phyloP scores from a whole-genome alignment of 2,329 filamentous ascomycete genomes.

The Colletotrichum sp. region DNA sequence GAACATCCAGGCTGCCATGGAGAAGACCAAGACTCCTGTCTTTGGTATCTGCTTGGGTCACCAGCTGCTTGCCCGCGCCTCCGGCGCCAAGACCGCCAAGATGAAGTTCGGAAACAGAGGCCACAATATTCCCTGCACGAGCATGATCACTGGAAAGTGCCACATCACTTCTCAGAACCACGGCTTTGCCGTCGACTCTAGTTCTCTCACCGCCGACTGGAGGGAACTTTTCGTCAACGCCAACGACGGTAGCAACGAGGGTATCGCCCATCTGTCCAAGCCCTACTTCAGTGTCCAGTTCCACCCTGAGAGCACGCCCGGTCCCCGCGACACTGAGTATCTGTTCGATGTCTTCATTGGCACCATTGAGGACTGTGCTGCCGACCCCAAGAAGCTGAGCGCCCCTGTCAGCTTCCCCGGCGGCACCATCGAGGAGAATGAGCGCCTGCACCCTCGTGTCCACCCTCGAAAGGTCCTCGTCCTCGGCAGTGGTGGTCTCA shows the following conservation, averaged over 20 bases:
- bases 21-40: conserved; percentile 82
- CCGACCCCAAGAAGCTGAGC: conserved; percentile 69
- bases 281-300: conserved; percentile 99
- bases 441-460: conserved; percentile 76
- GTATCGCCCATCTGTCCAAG: conserved; percentile 83
- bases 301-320: conserved; percentile 95
- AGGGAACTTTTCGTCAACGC: conserved; percentile 96
- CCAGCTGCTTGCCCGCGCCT: conserved; percentile 87
- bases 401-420: conserved; percentile 87
- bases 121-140: conserved; percentile 98
- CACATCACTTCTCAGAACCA: conserved; percentile 99
- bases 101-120: conserved; percentile 99
- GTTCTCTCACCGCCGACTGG: conserved; percentile 79
- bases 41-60: conserved; percentile 98
- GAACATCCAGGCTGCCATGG: conserved; percentile 77
- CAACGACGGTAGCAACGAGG: conserved; percentile 98
- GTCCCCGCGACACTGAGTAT: conserved; percentile 93
- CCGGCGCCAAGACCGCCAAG: conserved; percentile 85
- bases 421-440: conserved; percentile 80
- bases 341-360: conserved; percentile 96
- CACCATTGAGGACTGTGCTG: conserved; percentile 76
- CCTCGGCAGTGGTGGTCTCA: conserved; percentile 91
- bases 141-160: conserved; percentile 92
- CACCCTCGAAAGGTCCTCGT: conserved; percentile 94
- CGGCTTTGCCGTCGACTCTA: conserved; percentile 89